Percentiles rank a stretch among this genome's conserved stretches.
Evolutionary conservation across 495 filamentous ascomycete genomes (phyloP).

Genomic region (Astrocystis sublimbata): DNA sequence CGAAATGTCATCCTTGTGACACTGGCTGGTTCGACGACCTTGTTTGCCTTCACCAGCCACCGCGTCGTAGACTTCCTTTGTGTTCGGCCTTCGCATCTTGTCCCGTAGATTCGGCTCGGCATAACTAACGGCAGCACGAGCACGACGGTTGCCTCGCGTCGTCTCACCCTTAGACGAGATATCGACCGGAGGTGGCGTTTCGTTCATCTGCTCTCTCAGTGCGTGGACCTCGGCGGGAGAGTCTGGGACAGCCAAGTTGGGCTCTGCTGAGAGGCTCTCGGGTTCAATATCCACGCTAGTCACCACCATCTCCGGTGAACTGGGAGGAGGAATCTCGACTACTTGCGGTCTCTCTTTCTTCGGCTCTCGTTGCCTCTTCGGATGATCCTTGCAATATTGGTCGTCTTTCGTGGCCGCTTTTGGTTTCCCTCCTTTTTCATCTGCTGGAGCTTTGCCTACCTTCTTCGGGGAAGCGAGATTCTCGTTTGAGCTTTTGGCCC

Average conservation of each 20-base stretch:
- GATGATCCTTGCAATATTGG: conserved; percentile 7
- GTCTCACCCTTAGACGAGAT: conserved; percentile 51
- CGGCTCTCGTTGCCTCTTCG: conserved; percentile 22
- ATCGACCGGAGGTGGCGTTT: conserved; percentile 59
- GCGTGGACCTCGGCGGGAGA: conserved; percentile 34
- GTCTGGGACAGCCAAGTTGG: conserved; percentile 33
- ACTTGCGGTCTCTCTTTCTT: no score
- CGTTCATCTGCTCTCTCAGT: conserved; percentile 37
- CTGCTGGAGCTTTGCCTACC: conserved; percentile 22
- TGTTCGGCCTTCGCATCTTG: conserved; percentile 79
- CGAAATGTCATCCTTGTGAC: conserved; percentile 31
- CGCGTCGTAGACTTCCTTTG: conserved; percentile 71
- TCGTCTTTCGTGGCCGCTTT: conserved; percentile 21
- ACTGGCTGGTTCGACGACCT: conserved; percentile 35
- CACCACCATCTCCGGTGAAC: conserved; percentile 15
- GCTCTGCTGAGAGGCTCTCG: conserved; percentile 32
- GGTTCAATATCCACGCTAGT: conserved; percentile 34
- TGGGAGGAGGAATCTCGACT: conserved; percentile 25
- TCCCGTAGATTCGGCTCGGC: conserved; percentile 80
- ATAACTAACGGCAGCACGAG: conserved; percentile 71
- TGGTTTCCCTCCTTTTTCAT: conserved; percentile 29
- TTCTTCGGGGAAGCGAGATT: conserved; percentile 46
- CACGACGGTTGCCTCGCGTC: conserved; percentile 63
- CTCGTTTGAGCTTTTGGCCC: conserved; percentile 50
- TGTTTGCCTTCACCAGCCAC: conserved; percentile 58